A percentile compares a stretch with the other conserved stretches of the same genome.
Conservation (phyloP, 768 basidiomycete species). For the Exsudoporus frostii region DNA sequence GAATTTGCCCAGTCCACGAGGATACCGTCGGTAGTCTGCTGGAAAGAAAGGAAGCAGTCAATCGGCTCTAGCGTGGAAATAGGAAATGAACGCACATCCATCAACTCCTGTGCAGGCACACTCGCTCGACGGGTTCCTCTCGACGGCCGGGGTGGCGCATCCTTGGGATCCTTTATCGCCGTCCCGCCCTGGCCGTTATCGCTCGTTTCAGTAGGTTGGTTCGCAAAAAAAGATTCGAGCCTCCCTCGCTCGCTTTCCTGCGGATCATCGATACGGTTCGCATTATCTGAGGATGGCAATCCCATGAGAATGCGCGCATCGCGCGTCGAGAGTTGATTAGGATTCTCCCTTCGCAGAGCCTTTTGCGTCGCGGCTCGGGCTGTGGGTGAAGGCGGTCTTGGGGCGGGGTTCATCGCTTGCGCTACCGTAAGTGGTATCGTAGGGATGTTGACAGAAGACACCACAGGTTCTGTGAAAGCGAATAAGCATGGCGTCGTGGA, state of each 20-base stretch:
- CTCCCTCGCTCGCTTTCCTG: constrained; percentile 44
- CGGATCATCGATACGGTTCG: constrained; percentile 16
- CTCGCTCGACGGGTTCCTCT: constrained; percentile 55
- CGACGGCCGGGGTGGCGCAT: constrained; percentile 62
- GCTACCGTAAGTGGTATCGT: constrained; percentile 94
- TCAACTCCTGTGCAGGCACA: constrained; percentile 24
- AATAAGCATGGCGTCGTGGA: neutral
- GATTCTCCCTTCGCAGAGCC: constrained; percentile 80
- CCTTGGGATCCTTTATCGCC: constrained; percentile 10
- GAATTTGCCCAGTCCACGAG: constrained; percentile 89
- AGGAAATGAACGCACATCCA: constrained; percentile 13
- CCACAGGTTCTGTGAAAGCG: constrained; percentile 70
- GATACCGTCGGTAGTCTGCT: constrained; percentile 39
- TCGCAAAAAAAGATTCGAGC: constrained; percentile 56
- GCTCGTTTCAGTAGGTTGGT: constrained; percentile 28
- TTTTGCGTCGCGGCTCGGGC: constrained; percentile 86
- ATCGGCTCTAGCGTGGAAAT: too few relatives aligned
- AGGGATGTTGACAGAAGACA: constrained; percentile 95
- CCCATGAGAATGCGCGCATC: constrained; percentile 79
- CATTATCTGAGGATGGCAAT: constrained; percentile 34
- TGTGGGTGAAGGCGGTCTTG: constrained; percentile 89
- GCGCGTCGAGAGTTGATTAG: constrained; percentile 73
- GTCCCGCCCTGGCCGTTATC: constrained; percentile 19
- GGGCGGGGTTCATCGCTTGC: constrained; percentile 94
- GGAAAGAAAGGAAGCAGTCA: neutral